Conservation (phyloP, 2,329 filamentous ascomycete genomes). For the Drechslerella stenobrocha region DNA sequence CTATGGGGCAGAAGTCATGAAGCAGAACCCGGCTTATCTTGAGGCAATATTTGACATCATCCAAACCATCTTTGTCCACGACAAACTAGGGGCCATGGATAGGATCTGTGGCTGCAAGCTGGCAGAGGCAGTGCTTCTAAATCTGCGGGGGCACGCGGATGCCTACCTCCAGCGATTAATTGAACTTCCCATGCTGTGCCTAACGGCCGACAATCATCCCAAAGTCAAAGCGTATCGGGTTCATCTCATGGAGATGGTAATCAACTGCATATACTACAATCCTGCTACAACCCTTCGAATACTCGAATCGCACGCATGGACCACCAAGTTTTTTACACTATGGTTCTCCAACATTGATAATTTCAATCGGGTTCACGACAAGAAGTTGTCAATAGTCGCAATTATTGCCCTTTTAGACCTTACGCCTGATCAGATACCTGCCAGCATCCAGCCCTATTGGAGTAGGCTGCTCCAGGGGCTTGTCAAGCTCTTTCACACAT, state of each 20-base stretch:
- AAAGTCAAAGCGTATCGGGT: slow-evolving; percentile 93
- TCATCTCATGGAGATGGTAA: slow-evolving; percentile 97
- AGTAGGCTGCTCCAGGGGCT: slow-evolving; percentile 85
- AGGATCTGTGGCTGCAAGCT: slow-evolving; percentile 97
- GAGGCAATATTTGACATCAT: slow-evolving; percentile 92
- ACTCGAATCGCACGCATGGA: slow-evolving; percentile 90
- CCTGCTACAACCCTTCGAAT: slow-evolving; percentile 80
- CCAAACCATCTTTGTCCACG: slow-evolving; percentile 80
- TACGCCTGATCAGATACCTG: slow-evolving; percentile 76
- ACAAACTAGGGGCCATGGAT: slow-evolving; percentile 90
- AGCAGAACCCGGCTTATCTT: slow-evolving; percentile 82
- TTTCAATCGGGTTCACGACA: slow-evolving; percentile 94
- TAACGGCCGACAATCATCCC: slow-evolving; percentile 69
- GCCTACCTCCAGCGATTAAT: slow-evolving; percentile 87
- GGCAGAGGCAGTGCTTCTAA: slow-evolving; percentile 95
- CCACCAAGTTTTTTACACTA: slow-evolving; percentile 96
- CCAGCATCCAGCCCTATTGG: slow-evolving; percentile 95
- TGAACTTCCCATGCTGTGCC: slow-evolving; percentile 79
- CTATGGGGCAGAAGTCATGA: slow-evolving; percentile 78
- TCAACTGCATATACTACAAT: slow-evolving; percentile 98
- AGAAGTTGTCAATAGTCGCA: slow-evolving; percentile 94
- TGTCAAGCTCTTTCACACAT: slow-evolving; percentile 85
- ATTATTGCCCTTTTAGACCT: slow-evolving; percentile 84
- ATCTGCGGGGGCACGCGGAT: slow-evolving; percentile 84
- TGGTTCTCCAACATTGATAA: slow-evolving; percentile 97